Conservation (phyloP, 495 filamentous ascomycete species). For the Lineolata rhizophorae region DNA sequence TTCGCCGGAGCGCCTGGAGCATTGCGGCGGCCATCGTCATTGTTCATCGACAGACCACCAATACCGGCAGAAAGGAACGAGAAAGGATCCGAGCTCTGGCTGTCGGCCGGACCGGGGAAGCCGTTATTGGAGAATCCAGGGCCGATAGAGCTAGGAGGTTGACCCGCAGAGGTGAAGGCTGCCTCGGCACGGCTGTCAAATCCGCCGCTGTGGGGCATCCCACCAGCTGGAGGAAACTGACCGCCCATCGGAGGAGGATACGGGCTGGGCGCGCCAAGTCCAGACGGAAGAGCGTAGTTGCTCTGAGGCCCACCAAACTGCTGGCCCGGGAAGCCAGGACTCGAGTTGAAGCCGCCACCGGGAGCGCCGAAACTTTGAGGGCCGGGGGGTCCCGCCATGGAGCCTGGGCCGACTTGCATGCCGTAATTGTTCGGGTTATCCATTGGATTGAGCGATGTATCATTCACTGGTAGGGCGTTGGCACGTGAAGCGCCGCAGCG, state of each 20-base stretch:
- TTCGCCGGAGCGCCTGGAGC: constrained; percentile 67
- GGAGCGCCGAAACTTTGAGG: constrained; percentile 58
- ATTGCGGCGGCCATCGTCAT: constrained; percentile 47
- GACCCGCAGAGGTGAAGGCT: constrained; percentile 65
- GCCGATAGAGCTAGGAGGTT: constrained; percentile 29
- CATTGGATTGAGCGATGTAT: constrained; percentile 71
- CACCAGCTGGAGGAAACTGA: constrained; percentile 33
- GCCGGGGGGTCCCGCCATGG: constrained; percentile 68
- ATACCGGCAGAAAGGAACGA: constrained; percentile 73
- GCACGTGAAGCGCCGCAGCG: constrained; percentile 90
- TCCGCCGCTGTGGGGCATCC: constrained; percentile 29
- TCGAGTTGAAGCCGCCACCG: constrained; percentile 46
- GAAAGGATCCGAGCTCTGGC: constrained; percentile 50
- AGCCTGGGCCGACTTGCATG: constrained; percentile 28
- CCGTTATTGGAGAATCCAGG: constrained; percentile 15
- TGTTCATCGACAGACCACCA: constrained; percentile 57
- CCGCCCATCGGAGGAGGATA: constrained; percentile 58
- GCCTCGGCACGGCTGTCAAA: constrained; percentile 91
- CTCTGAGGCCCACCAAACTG: constrained; percentile 75
- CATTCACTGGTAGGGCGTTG: constrained; percentile 78
- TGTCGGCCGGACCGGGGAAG: constrained; percentile 30
- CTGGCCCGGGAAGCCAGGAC: constrained; percentile 53
- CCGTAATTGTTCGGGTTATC: constrained; percentile 62
- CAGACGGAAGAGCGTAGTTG: constrained; percentile 81
- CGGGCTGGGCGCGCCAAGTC: constrained; percentile 55